These are phyloP conservation scores for Russula earlei DNA, from an alignment of 768 basidiomycete genomes.

Conservation along the genomic window DNA sequence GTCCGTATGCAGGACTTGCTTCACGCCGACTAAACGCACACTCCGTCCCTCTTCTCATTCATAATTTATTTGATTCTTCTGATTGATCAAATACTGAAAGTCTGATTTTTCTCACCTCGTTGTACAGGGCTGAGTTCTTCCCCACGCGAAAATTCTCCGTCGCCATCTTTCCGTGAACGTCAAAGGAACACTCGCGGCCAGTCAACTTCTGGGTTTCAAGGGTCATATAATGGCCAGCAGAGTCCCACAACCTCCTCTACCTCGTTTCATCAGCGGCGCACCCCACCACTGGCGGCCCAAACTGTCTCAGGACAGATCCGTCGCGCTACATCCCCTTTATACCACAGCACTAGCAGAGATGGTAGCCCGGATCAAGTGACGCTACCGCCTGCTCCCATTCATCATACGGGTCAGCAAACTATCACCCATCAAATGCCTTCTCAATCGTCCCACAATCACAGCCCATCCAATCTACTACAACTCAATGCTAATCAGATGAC, in stretches of 20 bases:
- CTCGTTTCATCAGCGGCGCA: conserved; percentile 18
- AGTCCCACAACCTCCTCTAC: conserved; percentile 18
- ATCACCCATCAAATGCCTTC: conserved; percentile 1
- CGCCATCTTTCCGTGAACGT: conserved; percentile 19
- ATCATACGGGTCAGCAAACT: conserved; percentile 10
- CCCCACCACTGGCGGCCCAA: conserved; percentile 18
- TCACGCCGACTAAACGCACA: background rate
- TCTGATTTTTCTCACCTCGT: background rate
- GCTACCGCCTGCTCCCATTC: conserved; percentile 9
- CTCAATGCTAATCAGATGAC: conserved; percentile 13
- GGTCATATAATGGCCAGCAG: conserved; percentile 12
- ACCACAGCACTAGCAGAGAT: conserved; percentile 14
- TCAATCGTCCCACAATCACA: conserved; percentile 7
- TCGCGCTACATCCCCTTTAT: conserved; percentile 17
- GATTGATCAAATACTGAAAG: background rate
- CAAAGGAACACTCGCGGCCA: conserved; percentile 16
- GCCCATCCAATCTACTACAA: conserved; percentile 9
- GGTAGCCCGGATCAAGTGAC: conserved; percentile 16
- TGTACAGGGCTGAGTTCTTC: conserved; percentile 15
- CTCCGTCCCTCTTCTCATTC: background rate
- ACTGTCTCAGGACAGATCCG: conserved; percentile 16
- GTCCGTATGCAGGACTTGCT: background rate
- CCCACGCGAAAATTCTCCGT: conserved; percentile 18
- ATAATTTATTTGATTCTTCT: background rate
- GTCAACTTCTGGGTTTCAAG: conserved; percentile 14